Base-by-base conservation (phyloP, 495 filamentous ascomycete species). In the Cercophora sp. region DNA sequence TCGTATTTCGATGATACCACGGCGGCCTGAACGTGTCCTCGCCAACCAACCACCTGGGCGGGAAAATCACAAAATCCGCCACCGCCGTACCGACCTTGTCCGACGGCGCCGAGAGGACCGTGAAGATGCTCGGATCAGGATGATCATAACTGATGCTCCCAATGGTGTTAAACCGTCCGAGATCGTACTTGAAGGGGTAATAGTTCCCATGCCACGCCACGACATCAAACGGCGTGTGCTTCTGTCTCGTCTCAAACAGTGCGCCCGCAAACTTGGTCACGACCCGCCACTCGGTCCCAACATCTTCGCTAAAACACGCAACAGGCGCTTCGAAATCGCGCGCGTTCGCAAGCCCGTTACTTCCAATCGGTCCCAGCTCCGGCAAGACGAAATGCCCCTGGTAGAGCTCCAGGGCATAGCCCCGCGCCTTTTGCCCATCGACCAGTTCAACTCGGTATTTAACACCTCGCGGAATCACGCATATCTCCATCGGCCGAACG, bases 401-500 rank as follows among this genome's bases (percentile, higher is more conserved):
- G 70, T 92, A 95, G 3, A 94, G 75, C 69, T 96, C 91, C 32
- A 92, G 79, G 22, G 91, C 87, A 64, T 95, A 96, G 42, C 91
- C 91, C 56, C 89, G 76, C 2, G 84, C 84, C 2, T 84, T 82
- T 11, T 32, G 27, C 6, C 84, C 83, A 1, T 73, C 65, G 4
- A 63, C 60, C 0, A 92, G 77, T 32, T 78, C 81, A 20, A 89
- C 88, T 51, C 82, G 83, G 73, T 90, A 91, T 61, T 83, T 80
- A 58, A 95, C 77, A 51, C 91, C 91, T 23, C 91, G 82, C 0
- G 91, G 91, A 51, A 96, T 88, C 13, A 96, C 87, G 52, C 81
- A 84, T 47, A 96, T 93, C 70, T 96, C 91, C 70, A 90, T 89
- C 0, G 91, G 89, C 15, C 90, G 80, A 8, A 96, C 80, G n/a